A percentile compares a stretch with the other conserved stretches of the same genome.
Conservation (phyloP, 164 flowering plant species). For the Nymphaea thermarum region DNA sequence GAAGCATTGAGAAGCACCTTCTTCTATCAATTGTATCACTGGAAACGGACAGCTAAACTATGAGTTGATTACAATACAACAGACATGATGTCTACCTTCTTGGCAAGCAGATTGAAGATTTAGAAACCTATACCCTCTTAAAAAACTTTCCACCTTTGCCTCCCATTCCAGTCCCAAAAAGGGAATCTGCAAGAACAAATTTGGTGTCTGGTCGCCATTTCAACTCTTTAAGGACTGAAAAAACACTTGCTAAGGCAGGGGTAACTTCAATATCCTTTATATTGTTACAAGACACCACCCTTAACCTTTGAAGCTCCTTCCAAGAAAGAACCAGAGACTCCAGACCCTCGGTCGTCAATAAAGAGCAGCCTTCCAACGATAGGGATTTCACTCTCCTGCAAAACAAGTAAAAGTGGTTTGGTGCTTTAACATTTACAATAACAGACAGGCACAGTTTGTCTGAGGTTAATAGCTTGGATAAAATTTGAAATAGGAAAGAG, state of each 20-base stretch:
- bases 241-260: slow-evolving; percentile 55
- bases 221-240: slow-evolving; percentile 67
- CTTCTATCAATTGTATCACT: background rate
- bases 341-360: slow-evolving; percentile 66
- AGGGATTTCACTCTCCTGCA: slow-evolving; percentile 65
- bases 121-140: slow-evolving; percentile 25
- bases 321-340: slow-evolving; percentile 64
- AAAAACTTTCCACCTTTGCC: slow-evolving; percentile 60
- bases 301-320: slow-evolving; percentile 73
- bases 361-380: slow-evolving; percentile 79
- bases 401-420: background rate
- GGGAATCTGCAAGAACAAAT: slow-evolving; percentile 53
- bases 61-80: background rate
- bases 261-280: slow-evolving; percentile 65
- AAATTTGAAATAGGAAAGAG: too few relatives aligned
- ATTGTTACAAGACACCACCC: slow-evolving; percentile 72
- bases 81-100: background rate
- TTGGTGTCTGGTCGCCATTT: slow-evolving; percentile 80
- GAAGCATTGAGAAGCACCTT: background rate
- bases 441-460: too few relatives aligned
- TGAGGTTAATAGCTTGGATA: too few relatives aligned
- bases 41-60: background rate
- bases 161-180: slow-evolving; percentile 55
- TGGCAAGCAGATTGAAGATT: background rate
- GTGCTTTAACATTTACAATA: too few relatives aligned